Evolutionary conservation across 129 eudicot genomes (phyloP).

Genomic region (Pseudognaphalium luteoalbum): DNA sequence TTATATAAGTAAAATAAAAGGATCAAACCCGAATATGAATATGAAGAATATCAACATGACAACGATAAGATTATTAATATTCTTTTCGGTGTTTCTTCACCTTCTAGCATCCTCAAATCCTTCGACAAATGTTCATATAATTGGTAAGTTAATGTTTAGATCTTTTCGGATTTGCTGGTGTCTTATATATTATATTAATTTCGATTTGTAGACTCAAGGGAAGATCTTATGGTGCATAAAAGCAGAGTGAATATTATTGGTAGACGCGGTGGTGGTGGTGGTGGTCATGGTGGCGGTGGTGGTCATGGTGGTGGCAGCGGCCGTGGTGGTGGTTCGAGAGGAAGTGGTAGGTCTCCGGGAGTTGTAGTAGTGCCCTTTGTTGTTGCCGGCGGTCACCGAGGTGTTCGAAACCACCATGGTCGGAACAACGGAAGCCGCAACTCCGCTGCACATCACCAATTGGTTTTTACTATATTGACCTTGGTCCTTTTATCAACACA

Average conservation of each 20-base stretch:
- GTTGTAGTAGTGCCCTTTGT: conserved; percentile 21
- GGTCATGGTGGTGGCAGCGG: neutral
- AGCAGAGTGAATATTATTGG: neutral
- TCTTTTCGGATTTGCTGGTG: neutral
- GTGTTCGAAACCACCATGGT: conserved; percentile 7
- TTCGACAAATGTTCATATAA: conserved; percentile 7
- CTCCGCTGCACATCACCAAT: conserved; percentile 1
- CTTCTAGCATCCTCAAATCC: conserved; percentile 23
- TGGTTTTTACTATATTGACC: conserved; percentile 18
- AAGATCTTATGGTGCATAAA: neutral
- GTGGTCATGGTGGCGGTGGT: conserved; percentile 5
- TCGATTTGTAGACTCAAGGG: conserved; percentile 5
- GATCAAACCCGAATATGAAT: neutral
- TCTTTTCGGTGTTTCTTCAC: conserved; percentile 20
- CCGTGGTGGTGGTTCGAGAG: conserved; percentile 6
- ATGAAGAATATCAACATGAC: neutral
- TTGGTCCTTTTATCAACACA: conserved; percentile 9
- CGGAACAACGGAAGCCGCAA: neutral
- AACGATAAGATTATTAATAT: conserved; percentile 2
- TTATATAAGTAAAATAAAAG: neutral
- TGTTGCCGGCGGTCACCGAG: conserved; percentile 22
- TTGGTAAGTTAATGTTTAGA: neutral
- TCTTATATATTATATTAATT: neutral
- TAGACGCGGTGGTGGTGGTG: conserved; percentile 30
- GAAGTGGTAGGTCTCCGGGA: conserved; percentile 2